A percentile compares a stretch with the other conserved stretches of the same genome.
These are phyloP conservation scores for Fusarium sp. DNA, from an alignment of 2,329 filamentous ascomycete genomes.

Conservation along the genomic window DNA sequence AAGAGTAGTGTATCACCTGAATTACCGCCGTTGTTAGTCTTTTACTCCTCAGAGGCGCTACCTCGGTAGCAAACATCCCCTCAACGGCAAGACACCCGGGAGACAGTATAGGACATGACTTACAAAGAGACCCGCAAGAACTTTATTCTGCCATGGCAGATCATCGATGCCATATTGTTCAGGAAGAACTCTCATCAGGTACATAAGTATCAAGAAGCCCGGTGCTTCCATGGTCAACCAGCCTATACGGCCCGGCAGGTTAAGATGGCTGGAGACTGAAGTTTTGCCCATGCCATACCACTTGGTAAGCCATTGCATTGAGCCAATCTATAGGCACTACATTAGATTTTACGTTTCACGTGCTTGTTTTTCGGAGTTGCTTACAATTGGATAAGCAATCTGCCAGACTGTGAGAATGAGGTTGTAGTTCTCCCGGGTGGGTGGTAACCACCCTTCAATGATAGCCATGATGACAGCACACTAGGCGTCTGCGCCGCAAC, in stretches of 20 bases:
- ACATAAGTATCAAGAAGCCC: constrained; percentile 81
- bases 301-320: constrained; percentile 79
- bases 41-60: constrained; percentile 16
- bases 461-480: constrained; percentile 57
- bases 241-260: constrained; percentile 87
- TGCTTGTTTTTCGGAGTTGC: constrained; percentile 32
- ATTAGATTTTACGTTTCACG: constrained; percentile 17
- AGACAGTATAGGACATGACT: constrained; percentile 45
- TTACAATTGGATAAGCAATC: constrained; percentile 65
- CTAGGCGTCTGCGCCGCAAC: background rate
- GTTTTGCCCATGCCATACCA: constrained; percentile 97
- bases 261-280: constrained; percentile 78
- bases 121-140: constrained; percentile 77
- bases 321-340: constrained; percentile 69
- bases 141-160: constrained; percentile 82
- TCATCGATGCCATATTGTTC: constrained; percentile 66
- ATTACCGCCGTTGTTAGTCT: constrained; percentile 1
- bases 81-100: constrained; percentile 31
- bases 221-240: constrained; percentile 92
- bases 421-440: constrained; percentile 70
- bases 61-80: constrained; percentile 28
- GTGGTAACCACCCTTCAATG: constrained; percentile 68
- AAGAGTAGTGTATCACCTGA: constrained; percentile 85
- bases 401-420: constrained; percentile 66
- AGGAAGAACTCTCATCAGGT: constrained; percentile 80